phyloP scores from a whole-genome alignment of 768 basidiomycete genomes.

The Russula compacta region DNA sequence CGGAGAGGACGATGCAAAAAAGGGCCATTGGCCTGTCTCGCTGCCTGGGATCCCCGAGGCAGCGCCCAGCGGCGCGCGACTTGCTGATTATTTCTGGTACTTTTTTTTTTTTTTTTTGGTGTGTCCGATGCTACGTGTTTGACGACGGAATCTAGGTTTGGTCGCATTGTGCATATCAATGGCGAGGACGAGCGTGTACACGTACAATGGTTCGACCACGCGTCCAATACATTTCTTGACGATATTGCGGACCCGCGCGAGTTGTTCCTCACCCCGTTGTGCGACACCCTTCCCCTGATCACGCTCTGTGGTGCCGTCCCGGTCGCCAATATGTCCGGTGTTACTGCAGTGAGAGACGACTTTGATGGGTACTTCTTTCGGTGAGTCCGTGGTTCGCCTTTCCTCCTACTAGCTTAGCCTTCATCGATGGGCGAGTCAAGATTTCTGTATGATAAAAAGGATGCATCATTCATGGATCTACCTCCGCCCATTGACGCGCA shows the following conservation, averaged over 20 bases:
- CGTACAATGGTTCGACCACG: constrained; percentile 70
- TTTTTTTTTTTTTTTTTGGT: background rate
- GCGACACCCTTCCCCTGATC: constrained; percentile 35
- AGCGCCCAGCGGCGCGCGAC: constrained; percentile 31
- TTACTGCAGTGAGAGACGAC: background rate
- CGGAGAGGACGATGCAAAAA: constrained; percentile 26
- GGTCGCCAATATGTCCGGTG: constrained; percentile 26
- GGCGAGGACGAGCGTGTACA: constrained; percentile 40
- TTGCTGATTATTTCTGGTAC: constrained; percentile 62
- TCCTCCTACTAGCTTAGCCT: background rate
- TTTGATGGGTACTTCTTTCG: constrained; percentile 17
- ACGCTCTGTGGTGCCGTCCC: constrained; percentile 41
- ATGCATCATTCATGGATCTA: constrained; percentile 40
- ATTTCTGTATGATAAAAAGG: constrained; percentile 39
- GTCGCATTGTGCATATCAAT: constrained; percentile 46
- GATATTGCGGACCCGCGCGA: constrained; percentile 58
- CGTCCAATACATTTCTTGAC: constrained; percentile 47
- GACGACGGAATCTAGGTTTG: constrained; percentile 45
- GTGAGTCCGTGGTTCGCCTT: background rate
- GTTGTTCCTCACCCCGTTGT: constrained; percentile 50
- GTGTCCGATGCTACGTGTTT: background rate
- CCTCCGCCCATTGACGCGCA: constrained; percentile 23
- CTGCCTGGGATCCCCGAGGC: constrained; percentile 30
- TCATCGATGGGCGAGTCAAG: background rate
- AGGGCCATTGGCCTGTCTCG: constrained; percentile 26